Conservation (phyloP, 805 yeast species). For the Phaffomyces antillensis region DNA sequence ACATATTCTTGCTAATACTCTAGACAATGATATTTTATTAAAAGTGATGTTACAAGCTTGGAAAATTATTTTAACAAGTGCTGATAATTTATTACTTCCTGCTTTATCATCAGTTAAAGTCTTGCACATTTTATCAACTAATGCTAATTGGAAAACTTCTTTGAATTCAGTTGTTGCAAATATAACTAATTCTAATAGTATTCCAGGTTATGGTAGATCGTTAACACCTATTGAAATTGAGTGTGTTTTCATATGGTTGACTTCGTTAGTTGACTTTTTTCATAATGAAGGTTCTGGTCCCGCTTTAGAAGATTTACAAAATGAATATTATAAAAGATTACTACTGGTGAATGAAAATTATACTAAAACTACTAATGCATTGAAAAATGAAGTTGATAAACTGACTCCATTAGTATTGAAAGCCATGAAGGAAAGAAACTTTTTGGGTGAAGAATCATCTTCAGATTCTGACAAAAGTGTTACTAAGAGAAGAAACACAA, state of each 20-base stretch:
- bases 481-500: conserved; percentile 25
- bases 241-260: conserved; percentile 64
- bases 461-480: conserved; percentile 23
- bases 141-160: conserved; percentile 33
- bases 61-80: conserved; percentile 60
- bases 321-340: conserved; percentile 56
- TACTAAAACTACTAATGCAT: conserved; percentile 38
- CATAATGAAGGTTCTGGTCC: conserved; percentile 81
- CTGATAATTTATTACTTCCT: conserved; percentile 72
- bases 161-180: conserved; percentile 43
- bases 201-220: conserved; percentile 47
- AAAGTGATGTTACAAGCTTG: conserved; percentile 75
- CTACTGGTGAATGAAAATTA: conserved; percentile 60
- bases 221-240: conserved; percentile 57
- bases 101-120: conserved; percentile 43
- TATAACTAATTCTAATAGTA: conserved; percentile 29
- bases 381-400: conserved; percentile 53
- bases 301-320: conserved; percentile 53
- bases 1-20: conserved; percentile 49
- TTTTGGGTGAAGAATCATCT: conserved; percentile 27
- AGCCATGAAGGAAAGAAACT: conserved; percentile 41
- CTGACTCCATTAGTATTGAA: conserved; percentile 48
- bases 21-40: conserved; percentile 48
- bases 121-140: conserved; percentile 22
- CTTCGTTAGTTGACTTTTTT: conserved; percentile 66